These are phyloP conservation scores for Kwoniella sp. DNA, from an alignment of 768 basidiomycete species.

Conservation along the genomic window DNA sequence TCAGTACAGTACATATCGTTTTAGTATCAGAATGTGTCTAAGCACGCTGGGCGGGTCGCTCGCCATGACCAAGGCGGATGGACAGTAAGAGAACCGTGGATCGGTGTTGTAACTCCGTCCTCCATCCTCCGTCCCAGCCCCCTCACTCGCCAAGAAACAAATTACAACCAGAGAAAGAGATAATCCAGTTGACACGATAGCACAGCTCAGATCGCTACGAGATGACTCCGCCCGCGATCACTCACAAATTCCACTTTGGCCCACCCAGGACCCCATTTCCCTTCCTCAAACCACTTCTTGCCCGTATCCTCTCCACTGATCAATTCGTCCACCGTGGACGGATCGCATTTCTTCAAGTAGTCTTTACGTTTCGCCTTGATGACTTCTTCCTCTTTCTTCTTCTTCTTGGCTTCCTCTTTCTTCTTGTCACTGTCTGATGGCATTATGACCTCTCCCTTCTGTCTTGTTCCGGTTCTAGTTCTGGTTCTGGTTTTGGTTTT, in stretches of 20 bases:
- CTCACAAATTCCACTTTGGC: conserved; percentile 49
- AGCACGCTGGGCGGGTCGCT: no score
- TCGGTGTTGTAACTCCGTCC: no score
- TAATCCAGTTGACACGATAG: background rate
- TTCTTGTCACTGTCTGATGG: conserved; percentile 6
- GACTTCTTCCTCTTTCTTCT: conserved; percentile 27
- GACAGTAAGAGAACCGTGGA: no score
- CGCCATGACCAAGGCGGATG: no score
- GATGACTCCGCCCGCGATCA: background rate
- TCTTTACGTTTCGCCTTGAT: conserved; percentile 29
- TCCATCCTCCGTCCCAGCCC: no score
- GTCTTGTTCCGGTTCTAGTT: no score
- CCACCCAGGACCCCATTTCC: conserved; percentile 50
- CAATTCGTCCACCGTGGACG: conserved; percentile 36
- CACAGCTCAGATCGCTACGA: no score
- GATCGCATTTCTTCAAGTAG: conserved; percentile 36
- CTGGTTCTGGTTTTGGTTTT: no score
- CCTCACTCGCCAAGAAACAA: no score
- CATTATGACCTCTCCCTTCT: background rate
- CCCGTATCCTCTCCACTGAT: conserved; percentile 30
- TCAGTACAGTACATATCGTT: no score
- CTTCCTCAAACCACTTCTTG: conserved; percentile 33
- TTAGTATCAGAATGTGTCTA: no score
- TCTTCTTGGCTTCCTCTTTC: conserved; percentile 13
- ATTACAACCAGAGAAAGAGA: background rate